These are phyloP conservation scores for Amaranthus palmeri DNA, from an alignment of 148 eudicot genomes.

Conservation along the genomic window DNA sequence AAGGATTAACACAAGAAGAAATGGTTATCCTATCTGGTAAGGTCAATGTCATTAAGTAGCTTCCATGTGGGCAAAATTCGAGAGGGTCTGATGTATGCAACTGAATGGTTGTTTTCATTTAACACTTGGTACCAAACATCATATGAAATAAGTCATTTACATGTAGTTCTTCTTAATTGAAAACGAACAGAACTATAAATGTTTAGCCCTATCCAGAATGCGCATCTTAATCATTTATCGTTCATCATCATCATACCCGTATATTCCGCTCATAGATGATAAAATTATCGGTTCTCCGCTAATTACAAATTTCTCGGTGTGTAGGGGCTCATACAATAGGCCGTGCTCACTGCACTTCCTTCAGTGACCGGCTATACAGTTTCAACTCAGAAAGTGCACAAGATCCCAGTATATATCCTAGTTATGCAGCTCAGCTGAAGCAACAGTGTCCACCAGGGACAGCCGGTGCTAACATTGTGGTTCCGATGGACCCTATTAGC, in stretches of 20 bases:
- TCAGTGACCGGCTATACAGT: slow-evolving; percentile 48
- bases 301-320: background rate
- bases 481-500: slow-evolving; percentile 62
- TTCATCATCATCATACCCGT: too few relatives aligned
- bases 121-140: too few relatives aligned
- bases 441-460: slow-evolving; percentile 52
- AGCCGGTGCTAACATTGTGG: slow-evolving; percentile 38
- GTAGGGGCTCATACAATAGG: slow-evolving; percentile 90
- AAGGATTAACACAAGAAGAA: slow-evolving; percentile 24
- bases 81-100: too few relatives aligned
- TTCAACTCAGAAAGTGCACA: slow-evolving; percentile 37
- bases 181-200: too few relatives aligned
- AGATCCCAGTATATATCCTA: slow-evolving; percentile 52
- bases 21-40: slow-evolving; percentile 33
- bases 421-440: slow-evolving; percentile 52
- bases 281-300: too few relatives aligned
- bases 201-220: too few relatives aligned
- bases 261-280: too few relatives aligned
- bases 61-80: too few relatives aligned
- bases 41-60: background rate
- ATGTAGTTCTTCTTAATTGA: too few relatives aligned
- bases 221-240: too few relatives aligned
- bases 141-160: too few relatives aligned
- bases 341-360: slow-evolving; percentile 67
- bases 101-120: too few relatives aligned